Evolutionary conservation across 192 early-diverging fungal genomes (phyloP), one percentile per base, ranked within the genome.

Genomic region (Spinellus fusiger): DNA sequence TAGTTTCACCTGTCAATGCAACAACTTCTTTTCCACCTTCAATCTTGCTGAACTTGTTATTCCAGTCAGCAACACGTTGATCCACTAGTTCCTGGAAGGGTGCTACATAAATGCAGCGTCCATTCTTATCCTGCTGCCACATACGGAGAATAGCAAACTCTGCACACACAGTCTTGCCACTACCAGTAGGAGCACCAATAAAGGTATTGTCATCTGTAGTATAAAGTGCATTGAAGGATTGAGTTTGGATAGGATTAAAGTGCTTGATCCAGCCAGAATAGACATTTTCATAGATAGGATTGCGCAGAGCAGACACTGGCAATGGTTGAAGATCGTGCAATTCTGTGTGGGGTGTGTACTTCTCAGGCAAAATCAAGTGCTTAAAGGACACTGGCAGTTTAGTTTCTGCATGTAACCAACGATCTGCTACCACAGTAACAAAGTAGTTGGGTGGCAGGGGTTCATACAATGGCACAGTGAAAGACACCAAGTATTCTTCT

Each of bases 401-500:
- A 13, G 93, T 94, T 68, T 98, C 96, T 6, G 84, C 87, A 57
- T 91, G 87, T 47, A 99, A 69, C 97, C 97, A 99, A 2, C 95
- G 84, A 73, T 99, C 97, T 31, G 92, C 90, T n/a, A 93, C 75
- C 3, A 98, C 78, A 35, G 79, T 79, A 47, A 99, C 89, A 76
- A 96, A 99, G 72, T 93, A 98, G 69, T 98, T 96, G 16, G 97
- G 96, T 54, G 93, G 93, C 49, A 98, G 69, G 32, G 96, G 95
- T 31, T 98, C 95, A 53, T 80, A 87, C 31, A 99, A 70, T 5
- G 92, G 90, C 0, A 95, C 92, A 1, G 94, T 93, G 60, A 99
- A 98, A 23, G 86, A 85, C 15, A 93, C 80, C 28, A 83, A 57
- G 66, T 98, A 94, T 55, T 96, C 90, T 55, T 93, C 91, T 46